phyloP scores from a whole-genome alignment of 2,329 filamentous ascomycete species.

The Pseudocercospora vitis region DNA sequence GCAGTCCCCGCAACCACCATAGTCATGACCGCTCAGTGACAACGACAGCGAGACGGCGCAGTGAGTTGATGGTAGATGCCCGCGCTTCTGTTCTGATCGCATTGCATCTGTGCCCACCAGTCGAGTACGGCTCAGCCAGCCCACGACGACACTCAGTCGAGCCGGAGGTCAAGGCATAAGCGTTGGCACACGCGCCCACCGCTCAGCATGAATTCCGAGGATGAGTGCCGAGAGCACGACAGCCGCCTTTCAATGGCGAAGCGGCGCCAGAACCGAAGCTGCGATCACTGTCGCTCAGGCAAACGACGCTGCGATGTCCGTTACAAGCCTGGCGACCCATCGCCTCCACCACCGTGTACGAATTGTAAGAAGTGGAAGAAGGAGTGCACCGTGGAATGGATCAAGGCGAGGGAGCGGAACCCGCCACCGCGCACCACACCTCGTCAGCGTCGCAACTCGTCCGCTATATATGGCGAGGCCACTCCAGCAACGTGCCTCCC shows the following conservation, averaged over 20 bases:
- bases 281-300: slow-evolving; percentile 20
- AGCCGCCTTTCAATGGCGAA: neutral
- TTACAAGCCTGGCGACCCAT: slow-evolving; percentile 6
- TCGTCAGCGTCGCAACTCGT: slow-evolving; percentile 6
- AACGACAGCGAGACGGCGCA: too few relatives aligned
- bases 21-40: too few relatives aligned
- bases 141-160: neutral
- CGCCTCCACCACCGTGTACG: slow-evolving; percentile 13
- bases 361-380: slow-evolving; percentile 23
- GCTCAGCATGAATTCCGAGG: slow-evolving; percentile 10
- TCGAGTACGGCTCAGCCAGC: too few relatives aligned
- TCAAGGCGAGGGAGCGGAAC: slow-evolving; percentile 12
- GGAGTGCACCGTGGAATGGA: slow-evolving; percentile 19
- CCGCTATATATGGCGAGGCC: neutral
- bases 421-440: neutral
- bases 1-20: too few relatives aligned
- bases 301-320: slow-evolving; percentile 20
- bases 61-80: too few relatives aligned
- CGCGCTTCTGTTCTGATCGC: too few relatives aligned
- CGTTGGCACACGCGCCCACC: neutral
- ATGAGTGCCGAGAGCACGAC: slow-evolving; percentile 9
- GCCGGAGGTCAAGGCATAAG: neutral
- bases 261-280: slow-evolving; percentile 21
- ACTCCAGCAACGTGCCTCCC: neutral
- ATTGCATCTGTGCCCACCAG: too few relatives aligned